Evolutionary conservation across 2,329 filamentous ascomycete genomes (phyloP).

Genomic region (Incumbomyces lentus): DNA sequence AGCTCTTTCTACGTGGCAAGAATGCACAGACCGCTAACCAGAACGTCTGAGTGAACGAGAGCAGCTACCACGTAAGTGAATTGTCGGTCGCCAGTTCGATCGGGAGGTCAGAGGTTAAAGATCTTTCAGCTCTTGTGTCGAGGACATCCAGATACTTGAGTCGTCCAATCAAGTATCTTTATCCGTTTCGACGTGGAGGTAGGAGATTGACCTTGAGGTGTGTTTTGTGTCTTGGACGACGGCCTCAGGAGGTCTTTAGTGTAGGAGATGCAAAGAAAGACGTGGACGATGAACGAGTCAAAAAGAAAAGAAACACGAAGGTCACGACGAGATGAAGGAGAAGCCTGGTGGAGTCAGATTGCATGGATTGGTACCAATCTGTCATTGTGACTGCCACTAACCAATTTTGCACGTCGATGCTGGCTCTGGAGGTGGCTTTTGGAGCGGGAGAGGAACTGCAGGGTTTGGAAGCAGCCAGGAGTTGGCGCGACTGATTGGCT

Average conservation of each 20-base stretch:
- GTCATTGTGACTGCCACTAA: slow-evolving; percentile 6
- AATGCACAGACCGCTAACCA: slow-evolving; percentile 16
- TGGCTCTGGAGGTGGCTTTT: neutral
- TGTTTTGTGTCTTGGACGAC: slow-evolving; percentile 4
- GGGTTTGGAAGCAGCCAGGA: slow-evolving; percentile 4
- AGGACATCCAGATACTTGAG: slow-evolving; percentile 18
- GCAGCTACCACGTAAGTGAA: slow-evolving; percentile 9
- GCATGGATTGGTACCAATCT: slow-evolving; percentile 7
- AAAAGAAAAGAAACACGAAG: neutral
- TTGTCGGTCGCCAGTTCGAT: slow-evolving; percentile 6
- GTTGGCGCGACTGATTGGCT: slow-evolving; percentile 1
- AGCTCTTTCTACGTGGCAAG: slow-evolving; percentile 8
- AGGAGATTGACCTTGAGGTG: slow-evolving; percentile 4
- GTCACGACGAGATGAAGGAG: slow-evolving; percentile 6
- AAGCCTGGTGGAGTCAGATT: slow-evolving; percentile 4
- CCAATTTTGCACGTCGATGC: slow-evolving; percentile 3
- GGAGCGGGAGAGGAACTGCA: slow-evolving; percentile 1
- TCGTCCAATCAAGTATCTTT: slow-evolving; percentile 16
- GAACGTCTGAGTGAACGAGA: slow-evolving; percentile 16
- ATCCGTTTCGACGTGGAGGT: slow-evolving; percentile 1
- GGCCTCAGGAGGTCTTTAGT: slow-evolving; percentile 6
- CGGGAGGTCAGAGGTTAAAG: slow-evolving; percentile 10
- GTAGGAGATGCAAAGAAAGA: slow-evolving; percentile 5
- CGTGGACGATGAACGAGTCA: slow-evolving; percentile 8
- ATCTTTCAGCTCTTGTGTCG: slow-evolving; percentile 13